A percentile compares a stretch with the other conserved stretches of the same genome.
phyloP scores from a whole-genome alignment of 108 stramenopile species.

The Pseudonitzschia delicatissima region DNA sequence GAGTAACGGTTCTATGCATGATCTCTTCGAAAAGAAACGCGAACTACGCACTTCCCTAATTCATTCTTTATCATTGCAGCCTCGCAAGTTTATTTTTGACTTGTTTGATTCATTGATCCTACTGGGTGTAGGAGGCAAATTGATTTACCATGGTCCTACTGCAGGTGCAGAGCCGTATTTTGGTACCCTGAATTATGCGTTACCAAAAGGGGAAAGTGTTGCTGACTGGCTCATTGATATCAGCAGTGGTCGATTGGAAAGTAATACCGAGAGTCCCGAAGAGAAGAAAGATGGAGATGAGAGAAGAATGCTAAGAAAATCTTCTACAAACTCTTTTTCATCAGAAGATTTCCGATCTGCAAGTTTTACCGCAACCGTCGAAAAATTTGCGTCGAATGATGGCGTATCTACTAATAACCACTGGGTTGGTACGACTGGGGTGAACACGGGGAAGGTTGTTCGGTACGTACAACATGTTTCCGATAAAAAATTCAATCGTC shows the following conservation, averaged over 20 bases:
- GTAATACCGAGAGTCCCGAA: conserved; percentile 8
- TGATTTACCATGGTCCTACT: conserved; percentile 47
- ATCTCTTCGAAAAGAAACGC: too few relatives aligned
- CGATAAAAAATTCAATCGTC: neutral
- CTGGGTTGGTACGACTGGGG: conserved; percentile 18
- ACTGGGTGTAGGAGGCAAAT: conserved; percentile 53
- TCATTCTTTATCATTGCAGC: too few relatives aligned
- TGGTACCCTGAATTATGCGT: conserved; percentile 20
- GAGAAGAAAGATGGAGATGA: neutral
- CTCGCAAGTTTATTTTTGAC: conserved; percentile 68
- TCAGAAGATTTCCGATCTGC: too few relatives aligned
- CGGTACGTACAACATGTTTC: neutral
- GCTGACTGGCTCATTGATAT: conserved; percentile 56
- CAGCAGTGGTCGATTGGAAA: conserved; percentile 26
- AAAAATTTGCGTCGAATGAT: neutral
- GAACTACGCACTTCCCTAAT: too few relatives aligned
- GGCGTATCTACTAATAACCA: conserved; percentile 9
- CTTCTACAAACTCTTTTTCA: too few relatives aligned
- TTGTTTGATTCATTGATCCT: conserved; percentile 78
- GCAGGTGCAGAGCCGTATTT: conserved; percentile 28
- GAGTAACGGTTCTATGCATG: too few relatives aligned
- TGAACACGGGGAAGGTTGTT: conserved; percentile 20
- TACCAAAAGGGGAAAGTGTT: conserved; percentile 34
- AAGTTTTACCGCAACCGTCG: neutral
- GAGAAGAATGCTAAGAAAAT: neutral